Conservation (phyloP, 148 eudicot genomes). For the Amaranthus hypochondriacus region DNA sequence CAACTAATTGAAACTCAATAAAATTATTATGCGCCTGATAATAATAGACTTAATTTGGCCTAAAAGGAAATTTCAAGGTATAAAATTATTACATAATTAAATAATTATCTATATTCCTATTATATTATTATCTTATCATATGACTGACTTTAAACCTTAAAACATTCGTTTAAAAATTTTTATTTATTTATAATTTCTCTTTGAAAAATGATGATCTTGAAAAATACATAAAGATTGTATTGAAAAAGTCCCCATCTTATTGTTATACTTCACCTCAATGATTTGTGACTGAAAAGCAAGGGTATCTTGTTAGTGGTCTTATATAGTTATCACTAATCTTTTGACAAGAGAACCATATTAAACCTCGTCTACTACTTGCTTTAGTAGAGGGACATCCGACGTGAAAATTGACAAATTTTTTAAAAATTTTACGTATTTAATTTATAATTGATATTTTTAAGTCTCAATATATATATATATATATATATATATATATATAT, state of each 20-base stretch:
- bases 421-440: too few relatives aligned
- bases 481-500: too few relatives aligned
- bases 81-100: too few relatives aligned
- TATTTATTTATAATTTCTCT: not conserved
- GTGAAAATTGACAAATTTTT: too few relatives aligned
- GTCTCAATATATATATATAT: too few relatives aligned
- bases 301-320: slow-evolving; percentile 34
- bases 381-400: too few relatives aligned
- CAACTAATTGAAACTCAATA: too few relatives aligned
- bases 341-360: slow-evolving; percentile 29
- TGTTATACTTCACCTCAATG: slow-evolving; percentile 26
- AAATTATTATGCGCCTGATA: too few relatives aligned
- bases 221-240: not conserved
- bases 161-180: not conserved
- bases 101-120: too few relatives aligned
- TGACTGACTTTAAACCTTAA: not conserved
- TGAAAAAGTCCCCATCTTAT: slow-evolving; percentile 17
- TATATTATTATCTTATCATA: not conserved
- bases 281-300: slow-evolving; percentile 14
- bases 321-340: slow-evolving; percentile 31
- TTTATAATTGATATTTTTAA: too few relatives aligned
- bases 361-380: slow-evolving; percentile 10
- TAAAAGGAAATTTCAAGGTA: too few relatives aligned
- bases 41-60: too few relatives aligned
- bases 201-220: not conserved